Conservation (phyloP, 768 basidiomycete species). For the Suillus ampliporus region DNA sequence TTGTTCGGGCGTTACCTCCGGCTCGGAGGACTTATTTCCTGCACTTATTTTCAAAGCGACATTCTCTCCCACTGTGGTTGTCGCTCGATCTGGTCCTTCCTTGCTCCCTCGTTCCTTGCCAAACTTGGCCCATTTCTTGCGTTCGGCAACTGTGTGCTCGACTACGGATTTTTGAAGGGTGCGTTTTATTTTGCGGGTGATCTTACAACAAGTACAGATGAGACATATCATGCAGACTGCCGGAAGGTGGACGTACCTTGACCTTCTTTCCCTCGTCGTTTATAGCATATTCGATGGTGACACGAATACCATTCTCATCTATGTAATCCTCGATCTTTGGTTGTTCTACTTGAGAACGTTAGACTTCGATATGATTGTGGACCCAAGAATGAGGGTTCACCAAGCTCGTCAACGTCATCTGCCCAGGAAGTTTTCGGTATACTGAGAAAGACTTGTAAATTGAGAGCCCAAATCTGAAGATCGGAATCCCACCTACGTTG, state of each 20-base stretch:
- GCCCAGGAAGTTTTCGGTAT: conserved; percentile 80
- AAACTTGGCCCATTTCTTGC: conserved; percentile 93
- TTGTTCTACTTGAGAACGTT: conserved; percentile 40
- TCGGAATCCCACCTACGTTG: neutral
- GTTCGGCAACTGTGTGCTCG: conserved; percentile 92
- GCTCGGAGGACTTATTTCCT: conserved; percentile 74
- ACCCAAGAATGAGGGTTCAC: conserved; percentile 38
- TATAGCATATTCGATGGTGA: conserved; percentile 79
- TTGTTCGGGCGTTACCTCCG: conserved; percentile 69
- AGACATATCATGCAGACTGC: neutral
- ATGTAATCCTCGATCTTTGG: conserved; percentile 71
- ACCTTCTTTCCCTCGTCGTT: conserved; percentile 96
- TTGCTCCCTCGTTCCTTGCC: conserved; percentile 89
- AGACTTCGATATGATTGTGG: conserved; percentile 8
- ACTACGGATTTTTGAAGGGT: conserved; percentile 90
- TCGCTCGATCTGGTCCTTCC: conserved; percentile 89
- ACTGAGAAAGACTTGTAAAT: neutral
- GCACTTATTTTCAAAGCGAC: conserved; percentile 65
- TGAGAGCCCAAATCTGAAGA: no score
- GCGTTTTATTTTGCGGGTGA: conserved; percentile 85
- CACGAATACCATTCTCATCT: conserved; percentile 87
- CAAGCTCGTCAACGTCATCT: conserved; percentile 83
- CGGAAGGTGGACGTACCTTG: conserved; percentile 62
- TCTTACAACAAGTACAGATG: conserved; percentile 46
- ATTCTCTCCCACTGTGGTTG: conserved; percentile 88